Percentiles rank a stretch among this genome's conserved stretches.
Evolutionary conservation across 108 stramenopile genomes (phyloP).

Genomic region (Aurantiochytrium sp.): DNA sequence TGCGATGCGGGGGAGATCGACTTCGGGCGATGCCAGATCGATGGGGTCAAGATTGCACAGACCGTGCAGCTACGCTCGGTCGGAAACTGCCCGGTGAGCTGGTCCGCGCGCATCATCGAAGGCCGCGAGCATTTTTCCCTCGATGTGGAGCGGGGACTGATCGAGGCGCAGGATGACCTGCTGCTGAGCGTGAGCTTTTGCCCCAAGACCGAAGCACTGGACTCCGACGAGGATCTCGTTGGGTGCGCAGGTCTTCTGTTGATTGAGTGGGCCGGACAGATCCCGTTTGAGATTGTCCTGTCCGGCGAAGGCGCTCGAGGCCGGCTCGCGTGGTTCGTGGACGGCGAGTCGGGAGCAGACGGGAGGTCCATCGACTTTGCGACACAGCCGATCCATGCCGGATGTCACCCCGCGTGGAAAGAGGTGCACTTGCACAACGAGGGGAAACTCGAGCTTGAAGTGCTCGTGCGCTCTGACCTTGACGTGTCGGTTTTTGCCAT

Average conservation of each 20-base stretch:
- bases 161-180: not conserved
- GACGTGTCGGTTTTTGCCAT: not conserved
- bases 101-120: not conserved
- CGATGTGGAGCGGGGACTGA: not conserved
- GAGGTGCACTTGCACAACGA: not conserved
- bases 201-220: not conserved
- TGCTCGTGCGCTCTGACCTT: not conserved
- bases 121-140: not conserved
- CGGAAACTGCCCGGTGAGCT: constrained; percentile 10
- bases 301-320: not conserved
- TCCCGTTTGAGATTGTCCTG: not conserved
- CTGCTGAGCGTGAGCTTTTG: not conserved
- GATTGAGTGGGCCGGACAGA: not conserved
- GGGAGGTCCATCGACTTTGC: not conserved
- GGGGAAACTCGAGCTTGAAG: not conserved
- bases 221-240: not conserved
- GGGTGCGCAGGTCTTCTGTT: not conserved
- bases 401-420: not conserved
- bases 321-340: not conserved
- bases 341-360: not conserved
- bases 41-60: not conserved
- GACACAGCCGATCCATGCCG: not conserved
- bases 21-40: not conserved
- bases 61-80: not conserved
- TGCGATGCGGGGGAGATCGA: not conserved